Evolutionary conservation across 2,329 filamentous ascomycete species (phyloP).

Genomic region (Cercospora citrullina): DNA sequence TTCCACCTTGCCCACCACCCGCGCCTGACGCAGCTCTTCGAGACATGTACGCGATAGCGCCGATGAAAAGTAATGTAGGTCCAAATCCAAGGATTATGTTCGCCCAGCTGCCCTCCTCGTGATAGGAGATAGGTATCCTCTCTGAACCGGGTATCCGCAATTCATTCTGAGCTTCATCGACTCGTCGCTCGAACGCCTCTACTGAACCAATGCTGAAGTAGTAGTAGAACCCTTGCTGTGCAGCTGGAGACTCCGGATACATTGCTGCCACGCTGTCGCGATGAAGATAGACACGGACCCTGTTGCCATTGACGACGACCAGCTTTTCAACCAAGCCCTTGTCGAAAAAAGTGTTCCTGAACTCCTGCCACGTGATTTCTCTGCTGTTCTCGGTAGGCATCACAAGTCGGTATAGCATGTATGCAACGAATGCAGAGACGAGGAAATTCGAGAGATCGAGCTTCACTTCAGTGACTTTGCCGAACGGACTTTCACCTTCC

Average conservation of each 20-base stretch:
- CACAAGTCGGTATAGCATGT: constrained; percentile 63
- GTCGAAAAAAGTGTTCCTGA: constrained; percentile 88
- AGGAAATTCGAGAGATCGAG: constrained; percentile 59
- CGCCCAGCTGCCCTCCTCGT: constrained; percentile 70
- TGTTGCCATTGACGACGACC: constrained; percentile 72
- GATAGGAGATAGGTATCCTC: constrained; percentile 89
- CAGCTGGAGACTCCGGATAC: constrained; percentile 73
- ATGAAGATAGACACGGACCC: constrained; percentile 78
- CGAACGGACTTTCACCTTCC: constrained; percentile 37
- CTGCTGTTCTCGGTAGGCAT: constrained; percentile 65
- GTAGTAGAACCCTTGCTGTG: constrained; percentile 72
- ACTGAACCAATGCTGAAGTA: constrained; percentile 95
- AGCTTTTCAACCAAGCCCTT: constrained; percentile 95
- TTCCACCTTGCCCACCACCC: constrained; percentile 65
- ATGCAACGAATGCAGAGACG: constrained; percentile 60
- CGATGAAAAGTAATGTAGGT: constrained; percentile 83
- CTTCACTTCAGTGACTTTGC: constrained; percentile 49
- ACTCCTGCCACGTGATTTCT: constrained; percentile 98
- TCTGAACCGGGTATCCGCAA: constrained; percentile 83
- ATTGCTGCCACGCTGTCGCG: constrained; percentile 69
- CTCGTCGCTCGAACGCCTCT: constrained; percentile 83
- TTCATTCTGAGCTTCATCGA: constrained; percentile 86
- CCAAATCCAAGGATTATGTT: constrained; percentile 77
- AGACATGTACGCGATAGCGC: constrained; percentile 76
- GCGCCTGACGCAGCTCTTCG: constrained; percentile 69